phyloP scores from a whole-genome alignment of 2,329 filamentous ascomycete genomes.

The Penicillium sp. region DNA sequence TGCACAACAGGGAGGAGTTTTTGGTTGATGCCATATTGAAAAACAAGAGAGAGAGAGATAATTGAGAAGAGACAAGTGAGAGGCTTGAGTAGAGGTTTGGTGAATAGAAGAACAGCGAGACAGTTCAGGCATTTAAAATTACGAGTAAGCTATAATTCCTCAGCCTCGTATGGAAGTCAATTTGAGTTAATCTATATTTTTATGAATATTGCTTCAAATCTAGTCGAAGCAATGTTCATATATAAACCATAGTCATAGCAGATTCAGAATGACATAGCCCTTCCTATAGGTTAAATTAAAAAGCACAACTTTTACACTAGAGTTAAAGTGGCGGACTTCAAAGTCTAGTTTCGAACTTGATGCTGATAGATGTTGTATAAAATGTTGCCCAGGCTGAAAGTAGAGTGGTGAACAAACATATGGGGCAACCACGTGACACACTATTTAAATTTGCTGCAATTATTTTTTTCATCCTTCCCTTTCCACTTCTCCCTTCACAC shows the following conservation, averaged over 20 bases:
- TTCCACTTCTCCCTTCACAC: not conserved
- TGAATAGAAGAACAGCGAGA: not conserved
- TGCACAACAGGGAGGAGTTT: not conserved
- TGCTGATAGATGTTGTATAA: not conserved
- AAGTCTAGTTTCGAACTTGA: not conserved
- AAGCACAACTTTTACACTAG: not conserved
- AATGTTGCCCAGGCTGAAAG: not conserved
- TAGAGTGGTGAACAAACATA: not conserved
- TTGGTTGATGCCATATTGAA: not conserved
- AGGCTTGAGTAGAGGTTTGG: not conserved
- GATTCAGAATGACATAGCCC: too few relatives aligned
- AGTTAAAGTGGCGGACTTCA: not conserved
- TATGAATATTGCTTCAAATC: not conserved
- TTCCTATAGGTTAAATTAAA: not conserved
- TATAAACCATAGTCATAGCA: too few relatives aligned
- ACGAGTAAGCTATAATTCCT: not conserved
- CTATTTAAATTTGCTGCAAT: conserved; percentile 1
- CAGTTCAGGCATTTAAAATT: not conserved
- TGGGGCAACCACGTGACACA: conserved; percentile 1
- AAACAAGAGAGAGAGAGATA: not conserved
- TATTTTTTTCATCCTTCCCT: not conserved
- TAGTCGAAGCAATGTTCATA: not conserved
- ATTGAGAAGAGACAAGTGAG: too few relatives aligned
- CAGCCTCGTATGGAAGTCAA: not conserved
- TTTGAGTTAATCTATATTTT: not conserved